Evolutionary conservation across 1,139 yeast species (phyloP).

Genomic region (Eremothecium cymbalariae): DNA sequence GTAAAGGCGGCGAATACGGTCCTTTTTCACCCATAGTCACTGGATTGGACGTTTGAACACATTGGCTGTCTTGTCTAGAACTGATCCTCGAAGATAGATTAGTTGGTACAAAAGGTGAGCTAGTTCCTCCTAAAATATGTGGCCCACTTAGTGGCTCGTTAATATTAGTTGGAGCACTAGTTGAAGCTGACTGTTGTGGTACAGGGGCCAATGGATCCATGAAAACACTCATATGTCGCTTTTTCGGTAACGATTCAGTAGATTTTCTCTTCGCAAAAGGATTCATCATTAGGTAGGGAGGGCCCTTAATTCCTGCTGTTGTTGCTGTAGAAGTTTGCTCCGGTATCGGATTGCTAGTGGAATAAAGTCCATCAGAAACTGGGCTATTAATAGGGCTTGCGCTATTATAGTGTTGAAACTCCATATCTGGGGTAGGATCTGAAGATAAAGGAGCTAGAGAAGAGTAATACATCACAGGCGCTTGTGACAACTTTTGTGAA

Average conservation of each 20-base stretch:
- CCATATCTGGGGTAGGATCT: too few relatives aligned
- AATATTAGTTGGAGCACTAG: constrained; percentile 1
- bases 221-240: constrained; percentile 31
- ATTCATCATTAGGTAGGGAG: constrained; percentile 23
- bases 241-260: constrained; percentile 23
- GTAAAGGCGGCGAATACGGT: constrained; percentile 7
- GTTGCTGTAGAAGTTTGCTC: constrained; percentile 1
- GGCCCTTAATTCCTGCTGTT: constrained; percentile 7
- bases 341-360: constrained; percentile 5
- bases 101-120: constrained; percentile 3
- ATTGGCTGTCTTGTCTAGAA: constrained; percentile 11
- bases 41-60: constrained; percentile 13
- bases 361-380: constrained; percentile 5
- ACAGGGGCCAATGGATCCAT: constrained; percentile 34
- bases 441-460: constrained; percentile 4
- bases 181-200: constrained; percentile 7
- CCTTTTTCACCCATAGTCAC: constrained; percentile 3
- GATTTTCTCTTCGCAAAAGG: constrained; percentile 28
- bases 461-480: constrained; percentile 6
- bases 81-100: constrained; percentile 10
- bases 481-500: not conserved
- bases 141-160: too few relatives aligned
- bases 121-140: constrained; percentile 3
- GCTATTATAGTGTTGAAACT: constrained; percentile 1
- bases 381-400: not conserved